Conservation (phyloP, 1,284 basidiomycete species). For the Mrakiaceae sp. region DNA sequence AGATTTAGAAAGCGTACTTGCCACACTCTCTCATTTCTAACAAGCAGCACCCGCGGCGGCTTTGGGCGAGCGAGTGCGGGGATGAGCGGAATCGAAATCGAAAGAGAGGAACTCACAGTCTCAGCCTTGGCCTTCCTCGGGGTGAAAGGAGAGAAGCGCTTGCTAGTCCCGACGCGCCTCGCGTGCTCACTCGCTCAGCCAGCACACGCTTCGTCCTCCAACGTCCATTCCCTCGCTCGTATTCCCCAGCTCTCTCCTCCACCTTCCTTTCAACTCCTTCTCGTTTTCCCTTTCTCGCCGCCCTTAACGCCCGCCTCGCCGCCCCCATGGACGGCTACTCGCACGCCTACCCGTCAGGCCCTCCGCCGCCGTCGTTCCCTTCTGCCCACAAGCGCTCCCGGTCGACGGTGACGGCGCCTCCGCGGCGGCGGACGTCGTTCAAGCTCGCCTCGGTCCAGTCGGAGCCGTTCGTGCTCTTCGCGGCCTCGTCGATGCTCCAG, state of each 20-base stretch:
- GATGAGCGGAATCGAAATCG: no score
- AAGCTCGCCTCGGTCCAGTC: not conserved
- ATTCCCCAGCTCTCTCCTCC: not conserved
- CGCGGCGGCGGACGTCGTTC: not conserved
- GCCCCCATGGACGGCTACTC: slow-evolving; percentile 1
- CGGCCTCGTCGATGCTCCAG: not conserved
- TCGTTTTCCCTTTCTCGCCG: not conserved
- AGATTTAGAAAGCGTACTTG: no score
- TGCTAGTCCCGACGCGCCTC: no score
- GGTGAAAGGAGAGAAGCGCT: no score
- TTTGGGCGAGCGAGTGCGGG: no score
- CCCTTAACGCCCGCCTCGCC: not conserved
- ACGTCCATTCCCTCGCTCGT: not conserved
- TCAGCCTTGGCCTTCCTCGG: no score
- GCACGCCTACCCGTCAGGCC: not conserved
- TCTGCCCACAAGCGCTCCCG: slow-evolving; percentile 14
- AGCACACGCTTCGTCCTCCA: no score
- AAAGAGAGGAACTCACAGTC: no score
- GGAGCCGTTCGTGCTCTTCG: slow-evolving; percentile 4
- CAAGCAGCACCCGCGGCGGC: no score
- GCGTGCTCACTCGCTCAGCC: no score
- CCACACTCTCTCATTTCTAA: no score
- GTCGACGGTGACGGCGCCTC: slow-evolving; percentile 6
- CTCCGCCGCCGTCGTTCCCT: not conserved
- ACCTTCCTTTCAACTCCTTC: no score